Base-by-base conservation (phyloP, 2,329 filamentous ascomycete species). In the Cytospora chrysosperma region DNA sequence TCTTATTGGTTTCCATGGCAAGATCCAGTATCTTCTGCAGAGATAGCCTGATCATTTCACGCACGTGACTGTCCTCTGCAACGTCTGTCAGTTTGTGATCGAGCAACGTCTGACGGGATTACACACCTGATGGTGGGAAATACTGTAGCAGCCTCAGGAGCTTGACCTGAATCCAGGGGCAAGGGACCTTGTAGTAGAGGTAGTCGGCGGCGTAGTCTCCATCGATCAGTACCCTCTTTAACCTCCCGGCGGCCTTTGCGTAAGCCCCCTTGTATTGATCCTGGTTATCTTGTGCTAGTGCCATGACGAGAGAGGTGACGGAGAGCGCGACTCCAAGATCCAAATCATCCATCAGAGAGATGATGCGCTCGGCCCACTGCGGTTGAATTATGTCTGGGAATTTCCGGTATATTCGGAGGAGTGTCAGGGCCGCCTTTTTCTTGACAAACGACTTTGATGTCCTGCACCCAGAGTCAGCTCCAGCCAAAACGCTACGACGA, bases 151-250 rank as follows among this genome's bases (percentile, higher is more conserved):
- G 78, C 67, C 93, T 88, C 68, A 99, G 78, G 21, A 99, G 83
- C 79, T 99, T 99, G 72, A 98, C 91, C 77, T 98, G 93, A 63
- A 99, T 88, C 95, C 95, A 99, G 3, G 95, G 95, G 73, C 95
- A 99, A 1, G 95, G 95, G n/a, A 99, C 95, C 73, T 97, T 97
- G 82, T 99, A 99, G 80, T 99, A 99, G 28, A 97, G 85, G 74
- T 99, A 99, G 74, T 98, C 95, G 62, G 87, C 85, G 0, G 92
- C 86, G 72, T 92, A 95, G 70, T 99, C 94, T 67, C 90, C 89
- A 69, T 98, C 94, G 28, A 98, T 88, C 19, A 97, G 83, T 69
- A 98, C 91, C 68, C 91, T 89, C 79, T 97, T 97, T 70, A 99
- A 77, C 62, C 93, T 84, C 66, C 92, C 90, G 0, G 94, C 94